Evolutionary conservation across 2,329 filamentous ascomycete species (phyloP), one percentile per base, ranked within the genome.

Genomic region (Diaporthe helianthi): DNA sequence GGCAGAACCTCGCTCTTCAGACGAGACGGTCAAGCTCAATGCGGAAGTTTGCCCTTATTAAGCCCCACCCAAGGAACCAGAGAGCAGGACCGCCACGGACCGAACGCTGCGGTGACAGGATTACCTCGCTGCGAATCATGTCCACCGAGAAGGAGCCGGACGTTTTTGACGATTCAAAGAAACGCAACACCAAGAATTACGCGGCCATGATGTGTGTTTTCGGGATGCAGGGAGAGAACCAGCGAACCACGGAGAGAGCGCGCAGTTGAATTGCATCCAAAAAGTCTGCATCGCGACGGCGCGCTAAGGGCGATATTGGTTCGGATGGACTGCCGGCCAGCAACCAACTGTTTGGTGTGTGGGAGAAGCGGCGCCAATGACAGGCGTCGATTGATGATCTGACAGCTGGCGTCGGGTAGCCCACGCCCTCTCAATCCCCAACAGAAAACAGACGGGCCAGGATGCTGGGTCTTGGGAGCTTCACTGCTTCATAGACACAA

Each of bases 321-420:
- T 61, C 58, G 58, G 58, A 47, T 47, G 58, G 41, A 61, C 58
- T 61, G 58, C 58, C 33, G 47, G 47, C 38, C 61, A 65, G 46
- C 61, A 65, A 38, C 41, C 31, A 29, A 12, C 9, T n/a, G 61
- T 52, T 38, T 64, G 41, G 31, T 41, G 64, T 66, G 38, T 53
- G n/a, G 19, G 47, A 31, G 38, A 36, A n/a, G 29, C 29, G 64
- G 24, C 26, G 26, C 64, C 64, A 66, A 66, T 55, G 38, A 55
- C 17, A 55, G 19, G 29, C 46, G 26, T 41, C 33, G 24, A 12
- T 36, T 47, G n/a, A 13, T 47, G n/a, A 19, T 31, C 41, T 47
- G 55, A 33, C 55, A 61, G 55, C 26, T n/a, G 51, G 17, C 47
- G 33, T n/a, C 36, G 51, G 36, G 24, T 36, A n/a, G 44, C 44